Evolutionary conservation across 2,329 filamentous ascomycete genomes (phyloP).

Genomic region (Talaromyces pinophilus): DNA sequence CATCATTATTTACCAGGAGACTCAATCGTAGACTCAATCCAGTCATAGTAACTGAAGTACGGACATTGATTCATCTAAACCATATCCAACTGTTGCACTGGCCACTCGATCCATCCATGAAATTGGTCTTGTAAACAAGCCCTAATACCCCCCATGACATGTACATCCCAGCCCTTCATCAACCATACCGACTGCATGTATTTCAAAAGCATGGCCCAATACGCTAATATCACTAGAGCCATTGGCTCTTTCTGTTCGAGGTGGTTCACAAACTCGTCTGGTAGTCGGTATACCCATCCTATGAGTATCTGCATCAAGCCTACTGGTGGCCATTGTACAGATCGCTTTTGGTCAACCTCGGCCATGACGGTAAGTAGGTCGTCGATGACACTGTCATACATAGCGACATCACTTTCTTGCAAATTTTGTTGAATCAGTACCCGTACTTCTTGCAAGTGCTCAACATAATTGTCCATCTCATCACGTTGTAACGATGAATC

Average conservation of each 20-base stretch:
- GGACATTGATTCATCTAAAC: not conserved
- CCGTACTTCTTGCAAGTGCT: not conserved
- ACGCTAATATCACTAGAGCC: constrained; percentile 32
- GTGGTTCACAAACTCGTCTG: not conserved
- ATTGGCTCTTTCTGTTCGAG: constrained; percentile 33
- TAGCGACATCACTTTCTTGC: not conserved
- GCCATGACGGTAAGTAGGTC: not conserved
- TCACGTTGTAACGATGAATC: not conserved
- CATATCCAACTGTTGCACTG: not conserved
- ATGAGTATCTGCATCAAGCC: constrained; percentile 12
- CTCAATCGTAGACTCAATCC: too few relatives aligned
- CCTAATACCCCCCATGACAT: constrained; percentile 35
- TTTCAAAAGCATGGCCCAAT: constrained; percentile 36
- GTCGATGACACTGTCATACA: not conserved
- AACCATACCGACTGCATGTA: constrained; percentile 38
- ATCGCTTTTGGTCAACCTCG: constrained; percentile 4
- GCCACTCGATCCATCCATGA: constrained; percentile 18
- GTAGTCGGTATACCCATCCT: constrained; percentile 11
- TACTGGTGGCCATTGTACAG: not conserved
- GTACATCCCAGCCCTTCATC: constrained; percentile 37
- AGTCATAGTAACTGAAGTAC: too few relatives aligned
- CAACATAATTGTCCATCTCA: not conserved
- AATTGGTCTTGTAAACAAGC: constrained; percentile 26
- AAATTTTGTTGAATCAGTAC: not conserved
- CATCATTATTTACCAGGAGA: too few relatives aligned